phyloP scores from a whole-genome alignment of 2,329 filamentous ascomycete genomes.

The Nakataea oryzae region DNA sequence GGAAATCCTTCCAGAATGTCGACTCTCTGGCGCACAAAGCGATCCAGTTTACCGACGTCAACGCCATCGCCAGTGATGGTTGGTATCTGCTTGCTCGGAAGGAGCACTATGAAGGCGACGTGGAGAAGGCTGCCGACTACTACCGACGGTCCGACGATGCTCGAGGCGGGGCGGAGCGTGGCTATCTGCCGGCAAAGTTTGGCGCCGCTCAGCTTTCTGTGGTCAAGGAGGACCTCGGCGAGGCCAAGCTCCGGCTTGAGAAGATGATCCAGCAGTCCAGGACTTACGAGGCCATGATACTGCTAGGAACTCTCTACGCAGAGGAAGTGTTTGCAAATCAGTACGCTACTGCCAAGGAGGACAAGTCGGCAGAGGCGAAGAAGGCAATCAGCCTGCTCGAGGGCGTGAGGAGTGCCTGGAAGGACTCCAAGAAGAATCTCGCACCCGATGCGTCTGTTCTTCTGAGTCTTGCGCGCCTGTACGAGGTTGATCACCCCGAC shows the following conservation, averaged over 20 bases:
- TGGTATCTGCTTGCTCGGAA: slow-evolving; percentile 93
- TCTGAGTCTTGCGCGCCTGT: slow-evolving; percentile 82
- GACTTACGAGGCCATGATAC: slow-evolving; percentile 77
- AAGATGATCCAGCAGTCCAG: slow-evolving; percentile 86
- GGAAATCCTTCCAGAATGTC: slow-evolving; percentile 70
- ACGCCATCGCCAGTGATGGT: slow-evolving; percentile 91
- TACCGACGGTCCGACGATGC: slow-evolving; percentile 88
- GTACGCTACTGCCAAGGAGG: slow-evolving; percentile 63
- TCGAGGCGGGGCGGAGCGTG: slow-evolving; percentile 79
- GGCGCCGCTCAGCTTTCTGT: slow-evolving; percentile 85
- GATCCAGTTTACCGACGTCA: slow-evolving; percentile 92
- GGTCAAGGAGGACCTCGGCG: slow-evolving; percentile 72
- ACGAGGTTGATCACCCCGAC: slow-evolving; percentile 76
- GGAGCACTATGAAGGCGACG: slow-evolving; percentile 72
- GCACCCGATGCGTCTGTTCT: slow-evolving; percentile 77
- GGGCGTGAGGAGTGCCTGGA: slow-evolving; percentile 78
- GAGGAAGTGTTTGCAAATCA: slow-evolving; percentile 86
- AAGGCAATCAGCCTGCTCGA: slow-evolving; percentile 83
- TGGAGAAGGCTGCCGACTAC: slow-evolving; percentile 68
- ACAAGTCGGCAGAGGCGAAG: slow-evolving; percentile 74
- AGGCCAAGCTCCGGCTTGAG: slow-evolving; percentile 86
- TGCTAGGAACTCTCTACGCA: slow-evolving; percentile 84
- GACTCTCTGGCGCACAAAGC: slow-evolving; percentile 84
- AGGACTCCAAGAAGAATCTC: slow-evolving; percentile 78
- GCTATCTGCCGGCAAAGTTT: slow-evolving; percentile 90